Evolutionary conservation across 768 basidiomycete genomes (phyloP).

Genomic region (Termitomyces sp.): DNA sequence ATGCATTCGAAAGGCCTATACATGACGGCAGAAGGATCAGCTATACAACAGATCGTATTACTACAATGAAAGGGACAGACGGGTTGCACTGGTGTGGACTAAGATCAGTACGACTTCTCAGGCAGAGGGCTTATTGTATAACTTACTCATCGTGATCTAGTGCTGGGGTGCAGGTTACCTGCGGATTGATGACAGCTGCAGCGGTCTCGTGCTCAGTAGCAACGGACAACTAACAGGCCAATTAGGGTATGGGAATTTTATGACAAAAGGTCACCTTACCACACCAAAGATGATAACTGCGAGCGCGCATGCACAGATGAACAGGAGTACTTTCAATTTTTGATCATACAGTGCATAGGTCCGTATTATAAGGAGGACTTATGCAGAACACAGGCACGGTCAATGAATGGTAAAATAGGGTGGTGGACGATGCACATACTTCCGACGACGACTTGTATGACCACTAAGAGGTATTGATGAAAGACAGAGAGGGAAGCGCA

Average conservation of each 20-base stretch:
- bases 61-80: background rate
- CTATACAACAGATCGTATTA: background rate
- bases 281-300: conserved; percentile 17
- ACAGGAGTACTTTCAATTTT: conserved; percentile 18
- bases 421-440: background rate
- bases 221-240: background rate
- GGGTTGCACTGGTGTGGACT: background rate
- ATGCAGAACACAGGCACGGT: too few species aligned
- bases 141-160: background rate
- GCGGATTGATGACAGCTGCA: background rate
- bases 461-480: background rate
- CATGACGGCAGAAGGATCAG: background rate
- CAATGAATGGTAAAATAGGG: background rate
- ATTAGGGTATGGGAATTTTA: background rate
- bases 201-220: background rate
- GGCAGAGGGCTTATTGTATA: background rate
- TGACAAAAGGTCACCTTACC: background rate
- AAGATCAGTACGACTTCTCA: background rate
- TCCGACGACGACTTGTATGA: background rate
- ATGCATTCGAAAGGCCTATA: conserved; percentile 27
- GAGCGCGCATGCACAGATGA: conserved; percentile 19
- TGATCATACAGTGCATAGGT: conserved; percentile 35
- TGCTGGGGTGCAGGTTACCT: background rate
- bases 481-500: background rate
- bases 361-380: conserved; percentile 33